phyloP scores from a whole-genome alignment of 257 asterid species.

The Ilex asprella region DNA sequence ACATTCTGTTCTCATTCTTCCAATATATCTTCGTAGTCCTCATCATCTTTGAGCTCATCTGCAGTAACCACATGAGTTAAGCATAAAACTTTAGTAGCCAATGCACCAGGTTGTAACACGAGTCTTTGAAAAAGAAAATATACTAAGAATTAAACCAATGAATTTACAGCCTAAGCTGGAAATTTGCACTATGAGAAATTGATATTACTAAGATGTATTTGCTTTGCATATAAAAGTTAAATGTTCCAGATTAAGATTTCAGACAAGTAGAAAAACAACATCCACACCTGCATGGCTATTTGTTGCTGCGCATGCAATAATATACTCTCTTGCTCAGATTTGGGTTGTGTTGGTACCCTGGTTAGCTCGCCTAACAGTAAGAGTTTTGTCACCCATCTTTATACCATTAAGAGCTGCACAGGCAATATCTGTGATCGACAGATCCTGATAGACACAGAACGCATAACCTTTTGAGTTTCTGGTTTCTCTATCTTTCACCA shows the following conservation, averaged over 20 bases:
- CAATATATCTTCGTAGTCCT: slow-evolving; percentile 73
- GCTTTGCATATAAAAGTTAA: no score
- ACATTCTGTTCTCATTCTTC: slow-evolving; percentile 91
- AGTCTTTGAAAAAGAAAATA: neutral
- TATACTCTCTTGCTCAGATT: slow-evolving; percentile 92
- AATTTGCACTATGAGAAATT: no score
- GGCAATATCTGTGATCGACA: slow-evolving; percentile 93
- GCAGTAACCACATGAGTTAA: slow-evolving; percentile 57
- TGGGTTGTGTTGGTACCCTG: slow-evolving; percentile 78
- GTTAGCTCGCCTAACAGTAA: slow-evolving; percentile 93
- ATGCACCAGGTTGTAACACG: slow-evolving; percentile 48
- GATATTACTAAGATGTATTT: no score
- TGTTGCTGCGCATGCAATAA: slow-evolving; percentile 93
- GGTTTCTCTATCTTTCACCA: slow-evolving; percentile 95
- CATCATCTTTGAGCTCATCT: slow-evolving; percentile 70
- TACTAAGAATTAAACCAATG: neutral
- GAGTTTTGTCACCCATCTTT: slow-evolving; percentile 96
- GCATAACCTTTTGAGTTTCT: slow-evolving; percentile 99
- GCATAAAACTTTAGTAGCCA: slow-evolving; percentile 63
- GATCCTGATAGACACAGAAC: slow-evolving; percentile 87
- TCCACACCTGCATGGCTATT: slow-evolving; percentile 73
- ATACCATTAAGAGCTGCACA: slow-evolving; percentile 98
- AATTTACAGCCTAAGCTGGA: no score
- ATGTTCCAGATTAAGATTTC: no score
- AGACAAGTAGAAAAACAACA: neutral